Conservation (phyloP, 2,329 filamentous ascomycete species). For the Cercospora brassicicola region DNA sequence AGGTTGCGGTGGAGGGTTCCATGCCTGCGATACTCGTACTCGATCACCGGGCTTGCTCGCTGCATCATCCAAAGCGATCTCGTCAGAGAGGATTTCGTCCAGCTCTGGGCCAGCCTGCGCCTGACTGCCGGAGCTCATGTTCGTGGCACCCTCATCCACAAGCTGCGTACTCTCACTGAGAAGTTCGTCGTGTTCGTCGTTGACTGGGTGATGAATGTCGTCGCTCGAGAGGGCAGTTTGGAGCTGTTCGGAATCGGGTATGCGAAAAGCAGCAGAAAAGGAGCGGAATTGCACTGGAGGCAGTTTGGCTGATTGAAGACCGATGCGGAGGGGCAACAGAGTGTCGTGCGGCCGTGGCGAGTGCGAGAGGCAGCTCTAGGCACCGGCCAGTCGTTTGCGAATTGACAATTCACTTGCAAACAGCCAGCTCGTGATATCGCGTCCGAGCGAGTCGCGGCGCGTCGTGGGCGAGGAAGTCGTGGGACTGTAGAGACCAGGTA, state of each 20-base stretch:
- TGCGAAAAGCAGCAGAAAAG: constrained; percentile 19
- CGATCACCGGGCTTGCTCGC: constrained; percentile 42
- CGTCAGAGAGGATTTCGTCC: constrained; percentile 72
- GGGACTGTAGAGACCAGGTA: not conserved
- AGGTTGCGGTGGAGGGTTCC: constrained; percentile 64
- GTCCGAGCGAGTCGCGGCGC: constrained; percentile 9
- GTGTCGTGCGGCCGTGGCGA: constrained; percentile 7
- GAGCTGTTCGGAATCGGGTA: not conserved
- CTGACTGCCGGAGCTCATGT: constrained; percentile 40
- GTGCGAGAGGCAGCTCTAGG: constrained; percentile 16
- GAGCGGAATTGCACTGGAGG: constrained; percentile 23
- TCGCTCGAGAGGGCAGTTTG: constrained; percentile 9
- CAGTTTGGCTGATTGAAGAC: constrained; percentile 16
- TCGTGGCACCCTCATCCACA: constrained; percentile 11
- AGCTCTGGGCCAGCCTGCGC: constrained; percentile 61
- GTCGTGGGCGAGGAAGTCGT: constrained; percentile 4
- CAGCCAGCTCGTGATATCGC: constrained; percentile 10
- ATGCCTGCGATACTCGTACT: constrained; percentile 9
- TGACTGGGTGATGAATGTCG: not conserved
- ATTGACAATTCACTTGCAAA: not conserved
- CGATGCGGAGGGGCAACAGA: constrained; percentile 18
- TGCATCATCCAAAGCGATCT: constrained; percentile 76
- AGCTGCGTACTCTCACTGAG: not conserved
- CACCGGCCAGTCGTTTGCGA: not conserved
- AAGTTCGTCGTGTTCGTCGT: constrained; percentile 10